phyloP scores from a whole-genome alignment of 805 yeast species.

The Monosporozyma unispora region DNA sequence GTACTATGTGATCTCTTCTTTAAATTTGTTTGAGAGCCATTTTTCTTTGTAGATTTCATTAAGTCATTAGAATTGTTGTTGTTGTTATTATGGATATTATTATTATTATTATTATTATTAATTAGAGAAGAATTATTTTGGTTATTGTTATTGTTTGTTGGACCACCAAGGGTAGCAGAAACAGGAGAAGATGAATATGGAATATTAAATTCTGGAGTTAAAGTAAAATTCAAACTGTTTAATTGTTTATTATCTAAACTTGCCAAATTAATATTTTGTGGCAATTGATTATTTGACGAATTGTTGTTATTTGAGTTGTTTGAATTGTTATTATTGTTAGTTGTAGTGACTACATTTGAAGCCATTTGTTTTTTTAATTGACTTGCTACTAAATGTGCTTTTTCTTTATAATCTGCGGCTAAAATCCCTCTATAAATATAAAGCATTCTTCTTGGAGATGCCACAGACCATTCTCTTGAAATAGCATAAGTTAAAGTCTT shows the following conservation, averaged over 20 bases:
- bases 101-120: not conserved
- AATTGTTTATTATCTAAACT: constrained; percentile 1
- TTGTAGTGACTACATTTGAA: not conserved
- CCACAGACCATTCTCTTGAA: constrained; percentile 86
- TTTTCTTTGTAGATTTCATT: constrained; percentile 5
- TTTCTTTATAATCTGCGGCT: constrained; percentile 65
- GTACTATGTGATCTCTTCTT: constrained; percentile 1
- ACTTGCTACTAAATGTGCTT: constrained; percentile 49
- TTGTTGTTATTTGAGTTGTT: not conserved
- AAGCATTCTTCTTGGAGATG: constrained; percentile 82
- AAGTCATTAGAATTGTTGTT: constrained; percentile 5
- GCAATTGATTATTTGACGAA: not conserved
- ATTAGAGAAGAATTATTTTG: not conserved
- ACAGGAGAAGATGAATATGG: constrained; percentile 75
- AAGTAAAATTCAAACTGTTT: constrained; percentile 16
- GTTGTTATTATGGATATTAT: constrained; percentile 1
- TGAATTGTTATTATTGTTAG: not conserved
- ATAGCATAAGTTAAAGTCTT: constrained; percentile 60
- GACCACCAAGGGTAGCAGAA: constrained; percentile 45
- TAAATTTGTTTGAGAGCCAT: not conserved
- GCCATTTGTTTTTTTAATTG: constrained; percentile 19
- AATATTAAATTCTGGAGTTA: constrained; percentile 33
- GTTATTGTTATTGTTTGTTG: constrained; percentile 4
- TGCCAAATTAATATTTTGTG: not conserved
- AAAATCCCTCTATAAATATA: constrained; percentile 74